These are phyloP conservation scores for Haemoproteus tartakovskyi DNA, from an alignment of 169 alveolate genomes.

Conservation along the genomic window DNA sequence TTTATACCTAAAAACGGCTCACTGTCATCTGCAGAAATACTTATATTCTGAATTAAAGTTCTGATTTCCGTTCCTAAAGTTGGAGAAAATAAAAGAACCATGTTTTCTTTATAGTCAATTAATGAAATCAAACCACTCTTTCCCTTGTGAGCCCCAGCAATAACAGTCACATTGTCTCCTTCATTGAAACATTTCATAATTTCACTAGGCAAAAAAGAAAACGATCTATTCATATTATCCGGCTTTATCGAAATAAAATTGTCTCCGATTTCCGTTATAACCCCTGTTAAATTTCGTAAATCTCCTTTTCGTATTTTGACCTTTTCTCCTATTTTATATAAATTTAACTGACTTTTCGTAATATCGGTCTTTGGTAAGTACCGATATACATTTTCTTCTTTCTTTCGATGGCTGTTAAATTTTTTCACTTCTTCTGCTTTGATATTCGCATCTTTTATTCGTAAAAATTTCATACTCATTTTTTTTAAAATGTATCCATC, in stretches of 20 bases:
- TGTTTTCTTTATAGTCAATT: constrained; percentile 71
- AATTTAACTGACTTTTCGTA: constrained; percentile 64
- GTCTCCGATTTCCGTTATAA: constrained; percentile 69
- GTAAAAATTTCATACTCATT: constrained; percentile 75
- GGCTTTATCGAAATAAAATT: constrained; percentile 79
- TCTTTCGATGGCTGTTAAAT: constrained; percentile 67
- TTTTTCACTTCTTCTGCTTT: constrained; percentile 80
- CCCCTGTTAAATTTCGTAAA: constrained; percentile 75
- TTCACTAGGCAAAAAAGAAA: constrained; percentile 69
- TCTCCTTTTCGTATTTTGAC: constrained; percentile 81
- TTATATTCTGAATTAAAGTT: constrained; percentile 69
- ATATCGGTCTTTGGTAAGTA: constrained; percentile 65
- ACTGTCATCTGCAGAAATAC: constrained; percentile 19
- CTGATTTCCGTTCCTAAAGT: constrained; percentile 73
- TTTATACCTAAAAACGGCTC: constrained; percentile 69
- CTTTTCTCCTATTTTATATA: constrained; percentile 80
- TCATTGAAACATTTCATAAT: constrained; percentile 77
- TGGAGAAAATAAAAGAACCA: constrained; percentile 78
- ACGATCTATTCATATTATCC: constrained; percentile 75
- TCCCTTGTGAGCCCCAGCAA: constrained; percentile 81
- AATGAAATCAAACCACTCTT: constrained; percentile 80
- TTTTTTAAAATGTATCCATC: constrained; percentile 79
- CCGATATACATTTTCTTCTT: constrained; percentile 68
- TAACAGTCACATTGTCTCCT: constrained; percentile 82
- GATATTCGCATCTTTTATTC: constrained; percentile 74